A percentile compares a stretch with the other conserved stretches of the same genome.
These are phyloP conservation scores for Citrus reticulata DNA, from an alignment of 345 rosid species.

Conservation along the genomic window DNA sequence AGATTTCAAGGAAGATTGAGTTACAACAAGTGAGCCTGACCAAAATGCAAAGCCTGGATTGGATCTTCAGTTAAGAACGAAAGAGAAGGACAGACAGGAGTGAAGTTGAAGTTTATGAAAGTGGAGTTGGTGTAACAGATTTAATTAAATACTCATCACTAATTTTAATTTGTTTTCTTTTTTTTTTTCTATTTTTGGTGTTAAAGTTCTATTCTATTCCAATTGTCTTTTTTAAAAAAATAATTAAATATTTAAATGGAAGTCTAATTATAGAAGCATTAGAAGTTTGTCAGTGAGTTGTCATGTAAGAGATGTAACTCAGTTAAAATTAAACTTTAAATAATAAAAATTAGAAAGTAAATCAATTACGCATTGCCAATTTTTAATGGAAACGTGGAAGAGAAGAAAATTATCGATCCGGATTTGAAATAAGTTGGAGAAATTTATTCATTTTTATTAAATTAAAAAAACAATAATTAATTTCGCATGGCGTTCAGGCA, in stretches of 20 bases:
- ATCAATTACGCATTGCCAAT: too few species aligned
- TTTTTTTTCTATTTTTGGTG: neutral
- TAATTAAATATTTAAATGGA: too few species aligned
- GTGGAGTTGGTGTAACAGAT: neutral
- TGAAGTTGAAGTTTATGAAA: neutral
- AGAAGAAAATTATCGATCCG: neutral
- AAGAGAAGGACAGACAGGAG: neutral
- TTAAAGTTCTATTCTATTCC: neutral
- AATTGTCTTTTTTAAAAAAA: neutral
- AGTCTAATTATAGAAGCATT: too few species aligned
- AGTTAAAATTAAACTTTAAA: too few species aligned
- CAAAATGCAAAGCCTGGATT: neutral
- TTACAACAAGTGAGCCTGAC: neutral
- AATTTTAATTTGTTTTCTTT: neutral
- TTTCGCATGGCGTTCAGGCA: too few species aligned
- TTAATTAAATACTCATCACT: neutral
- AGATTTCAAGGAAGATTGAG: neutral
- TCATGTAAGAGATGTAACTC: too few species aligned
- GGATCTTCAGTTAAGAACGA: slow-evolving; percentile 5
- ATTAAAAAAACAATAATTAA: too few species aligned
- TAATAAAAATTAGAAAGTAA: too few species aligned
- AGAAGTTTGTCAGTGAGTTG: too few species aligned
- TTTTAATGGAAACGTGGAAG: too few species aligned
- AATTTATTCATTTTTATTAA: neutral
- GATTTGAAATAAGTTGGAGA: neutral